Evolutionary conservation across 2,329 filamentous ascomycete genomes (phyloP).

Genomic region (Chaetomium sp.): DNA sequence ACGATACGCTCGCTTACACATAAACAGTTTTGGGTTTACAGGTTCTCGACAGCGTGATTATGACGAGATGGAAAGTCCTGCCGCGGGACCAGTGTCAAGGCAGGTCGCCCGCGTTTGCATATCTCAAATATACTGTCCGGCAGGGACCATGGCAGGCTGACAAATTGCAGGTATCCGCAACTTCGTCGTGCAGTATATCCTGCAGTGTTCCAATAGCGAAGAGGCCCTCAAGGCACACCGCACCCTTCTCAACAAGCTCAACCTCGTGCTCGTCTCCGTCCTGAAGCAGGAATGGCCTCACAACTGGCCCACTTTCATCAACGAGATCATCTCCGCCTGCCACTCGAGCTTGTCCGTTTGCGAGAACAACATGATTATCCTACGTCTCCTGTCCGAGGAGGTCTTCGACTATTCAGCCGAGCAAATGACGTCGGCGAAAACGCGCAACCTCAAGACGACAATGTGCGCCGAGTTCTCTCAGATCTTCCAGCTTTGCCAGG

Average conservation of each 20-base stretch:
- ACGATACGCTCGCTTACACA: conserved; percentile 24
- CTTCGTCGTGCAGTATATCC: conserved; percentile 98
- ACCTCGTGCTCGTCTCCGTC: conserved; percentile 93
- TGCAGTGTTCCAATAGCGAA: conserved; percentile 84
- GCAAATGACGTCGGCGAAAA: conserved; percentile 98
- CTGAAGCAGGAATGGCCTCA: conserved; percentile 99
- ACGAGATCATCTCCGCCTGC: conserved; percentile 96
- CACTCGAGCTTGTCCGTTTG: conserved; percentile 94
- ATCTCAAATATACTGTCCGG: background rate
- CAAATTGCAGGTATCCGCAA: conserved; percentile 77
- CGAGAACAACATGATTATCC: conserved; percentile 99
- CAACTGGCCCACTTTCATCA: conserved; percentile 99
- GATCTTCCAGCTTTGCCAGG: conserved; percentile 95
- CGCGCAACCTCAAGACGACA: conserved; percentile 90
- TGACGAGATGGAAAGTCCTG: conserved; percentile 97
- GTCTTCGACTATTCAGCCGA: conserved; percentile 99
- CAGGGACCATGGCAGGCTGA: conserved; percentile 6
- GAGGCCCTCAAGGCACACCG: conserved; percentile 78
- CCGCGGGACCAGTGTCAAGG: conserved; percentile 94
- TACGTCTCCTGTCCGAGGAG: conserved; percentile 91
- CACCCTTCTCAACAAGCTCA: conserved; percentile 94
- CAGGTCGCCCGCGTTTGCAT: conserved; percentile 31
- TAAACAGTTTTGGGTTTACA: conserved; percentile 78
- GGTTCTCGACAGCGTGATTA: conserved; percentile 95
- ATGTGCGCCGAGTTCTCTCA: conserved; percentile 99